Conservation (phyloP, 2,329 filamentous ascomycete species). For the Phialophora tarda region DNA sequence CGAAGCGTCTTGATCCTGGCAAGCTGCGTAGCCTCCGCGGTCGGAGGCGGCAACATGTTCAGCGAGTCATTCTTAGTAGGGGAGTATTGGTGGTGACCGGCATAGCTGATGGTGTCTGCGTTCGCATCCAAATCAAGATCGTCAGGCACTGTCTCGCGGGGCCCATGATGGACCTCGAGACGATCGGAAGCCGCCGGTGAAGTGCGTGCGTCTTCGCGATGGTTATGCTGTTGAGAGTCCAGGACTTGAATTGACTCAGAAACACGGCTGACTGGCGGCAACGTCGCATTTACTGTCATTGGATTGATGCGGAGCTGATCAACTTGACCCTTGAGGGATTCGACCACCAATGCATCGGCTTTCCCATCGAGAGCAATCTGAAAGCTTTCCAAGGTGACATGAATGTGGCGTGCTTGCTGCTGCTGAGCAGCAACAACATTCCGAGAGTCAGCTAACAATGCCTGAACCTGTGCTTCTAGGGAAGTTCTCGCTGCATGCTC, state of each 20-base stretch:
- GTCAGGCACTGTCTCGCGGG: constrained; percentile 23
- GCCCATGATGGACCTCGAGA: neutral
- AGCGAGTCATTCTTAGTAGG: constrained; percentile 18
- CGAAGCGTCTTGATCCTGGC: constrained; percentile 28
- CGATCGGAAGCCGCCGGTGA: neutral
- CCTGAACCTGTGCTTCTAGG: constrained; percentile 10
- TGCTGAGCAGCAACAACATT: neutral
- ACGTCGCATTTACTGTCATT: neutral
- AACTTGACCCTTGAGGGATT: constrained; percentile 10
- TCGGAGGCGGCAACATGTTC: constrained; percentile 22
- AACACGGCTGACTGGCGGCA: constrained; percentile 25
- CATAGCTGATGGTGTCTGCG: constrained; percentile 31
- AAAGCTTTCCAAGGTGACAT: constrained; percentile 12
- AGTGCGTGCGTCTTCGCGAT: neutral
- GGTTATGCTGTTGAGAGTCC: constrained; percentile 21
- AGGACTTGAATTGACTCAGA: constrained; percentile 10
- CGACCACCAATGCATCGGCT: constrained; percentile 19
- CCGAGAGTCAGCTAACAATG: neutral
- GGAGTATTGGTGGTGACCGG: constrained; percentile 11
- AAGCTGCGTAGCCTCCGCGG: constrained; percentile 21
- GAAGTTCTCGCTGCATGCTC: neutral
- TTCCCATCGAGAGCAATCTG: constrained; percentile 14
- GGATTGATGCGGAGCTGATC: neutral
- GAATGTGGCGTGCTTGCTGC: constrained; percentile 9
- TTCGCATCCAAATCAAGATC: constrained; percentile 35